Conservation (phyloP, 148 eudicot genomes). For the Fagopyrum esculentum region DNA sequence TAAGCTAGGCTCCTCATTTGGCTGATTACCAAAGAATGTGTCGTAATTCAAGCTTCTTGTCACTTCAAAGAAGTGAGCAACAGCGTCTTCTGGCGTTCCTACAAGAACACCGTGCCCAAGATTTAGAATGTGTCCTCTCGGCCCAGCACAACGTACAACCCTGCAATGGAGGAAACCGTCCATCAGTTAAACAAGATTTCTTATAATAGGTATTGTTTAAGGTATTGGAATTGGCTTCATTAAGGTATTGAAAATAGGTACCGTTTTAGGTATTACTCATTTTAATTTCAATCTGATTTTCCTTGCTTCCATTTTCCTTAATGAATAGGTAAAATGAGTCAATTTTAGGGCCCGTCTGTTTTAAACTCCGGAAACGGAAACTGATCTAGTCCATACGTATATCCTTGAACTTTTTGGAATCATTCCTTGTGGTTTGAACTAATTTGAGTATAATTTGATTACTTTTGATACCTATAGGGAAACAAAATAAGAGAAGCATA, state of each 20-base stretch:
- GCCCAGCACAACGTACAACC: conserved; percentile 86
- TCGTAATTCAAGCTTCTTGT: conserved; percentile 61
- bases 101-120: conserved; percentile 95
- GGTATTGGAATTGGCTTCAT: not conserved
- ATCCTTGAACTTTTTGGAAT: too few species aligned
- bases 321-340: too few species aligned
- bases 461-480: too few species aligned
- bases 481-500: too few species aligned
- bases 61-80: conserved; percentile 88
- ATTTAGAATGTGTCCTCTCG: conserved; percentile 80
- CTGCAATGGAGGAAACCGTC: conserved; percentile 32
- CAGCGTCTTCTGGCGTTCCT: conserved; percentile 96
- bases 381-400: too few species aligned
- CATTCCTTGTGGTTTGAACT: too few species aligned
- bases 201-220: not conserved
- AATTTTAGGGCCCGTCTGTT: too few species aligned
- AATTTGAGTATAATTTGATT: too few species aligned
- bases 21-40: conserved; percentile 4
- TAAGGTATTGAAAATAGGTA: not conserved
- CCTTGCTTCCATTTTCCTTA: too few species aligned
- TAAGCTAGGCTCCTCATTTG: conserved; percentile 8
- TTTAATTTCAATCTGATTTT: too few species aligned
- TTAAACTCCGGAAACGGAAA: too few species aligned
- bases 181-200: not conserved
- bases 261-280: too few species aligned